Percentiles rank a stretch among this genome's conserved stretches.
Conservation (phyloP, 2,329 filamentous ascomycete genomes). For the Amauroascus niger region DNA sequence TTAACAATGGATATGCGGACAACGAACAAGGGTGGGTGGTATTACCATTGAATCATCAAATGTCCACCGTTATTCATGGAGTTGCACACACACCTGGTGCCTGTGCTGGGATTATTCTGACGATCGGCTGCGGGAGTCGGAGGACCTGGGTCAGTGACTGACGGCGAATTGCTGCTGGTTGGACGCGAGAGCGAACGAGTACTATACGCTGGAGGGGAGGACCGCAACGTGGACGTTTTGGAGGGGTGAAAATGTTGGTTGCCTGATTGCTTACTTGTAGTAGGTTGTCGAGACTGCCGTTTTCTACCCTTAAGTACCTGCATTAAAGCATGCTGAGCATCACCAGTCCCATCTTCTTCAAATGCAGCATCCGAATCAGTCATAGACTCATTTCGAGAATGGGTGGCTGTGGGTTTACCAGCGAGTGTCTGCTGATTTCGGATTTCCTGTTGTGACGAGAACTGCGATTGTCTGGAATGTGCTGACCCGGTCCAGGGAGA, state of each 20-base stretch:
- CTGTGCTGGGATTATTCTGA: slow-evolving; percentile 43
- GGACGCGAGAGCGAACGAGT: slow-evolving; percentile 31
- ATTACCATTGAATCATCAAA: slow-evolving; percentile 51
- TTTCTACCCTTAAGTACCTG: slow-evolving; percentile 32
- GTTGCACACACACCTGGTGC: slow-evolving; percentile 51
- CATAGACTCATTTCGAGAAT: slow-evolving; percentile 16
- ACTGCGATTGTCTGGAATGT: slow-evolving; percentile 4
- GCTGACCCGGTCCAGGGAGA: slow-evolving; percentile 24
- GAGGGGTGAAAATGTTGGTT: slow-evolving; percentile 25
- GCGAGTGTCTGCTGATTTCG: background rate
- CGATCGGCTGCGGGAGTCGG: slow-evolving; percentile 46
- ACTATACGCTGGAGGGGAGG: slow-evolving; percentile 35
- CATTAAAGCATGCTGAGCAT: slow-evolving; percentile 41
- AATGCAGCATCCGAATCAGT: slow-evolving; percentile 20
- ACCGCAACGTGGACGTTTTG: slow-evolving; percentile 29
- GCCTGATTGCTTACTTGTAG: slow-evolving; percentile 23
- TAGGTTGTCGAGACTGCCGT: slow-evolving; percentile 22
- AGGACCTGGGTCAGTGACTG: slow-evolving; percentile 42
- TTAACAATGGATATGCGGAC: background rate
- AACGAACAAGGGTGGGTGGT: background rate
- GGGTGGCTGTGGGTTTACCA: background rate
- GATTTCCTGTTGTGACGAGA: slow-evolving; percentile 1
- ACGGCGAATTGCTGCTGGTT: slow-evolving; percentile 40
- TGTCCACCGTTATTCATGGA: slow-evolving; percentile 45
- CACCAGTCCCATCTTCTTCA: slow-evolving; percentile 24